These are phyloP conservation scores for Kondoa subrosea DNA, from an alignment of 768 basidiomycete species.

Conservation along the genomic window DNA sequence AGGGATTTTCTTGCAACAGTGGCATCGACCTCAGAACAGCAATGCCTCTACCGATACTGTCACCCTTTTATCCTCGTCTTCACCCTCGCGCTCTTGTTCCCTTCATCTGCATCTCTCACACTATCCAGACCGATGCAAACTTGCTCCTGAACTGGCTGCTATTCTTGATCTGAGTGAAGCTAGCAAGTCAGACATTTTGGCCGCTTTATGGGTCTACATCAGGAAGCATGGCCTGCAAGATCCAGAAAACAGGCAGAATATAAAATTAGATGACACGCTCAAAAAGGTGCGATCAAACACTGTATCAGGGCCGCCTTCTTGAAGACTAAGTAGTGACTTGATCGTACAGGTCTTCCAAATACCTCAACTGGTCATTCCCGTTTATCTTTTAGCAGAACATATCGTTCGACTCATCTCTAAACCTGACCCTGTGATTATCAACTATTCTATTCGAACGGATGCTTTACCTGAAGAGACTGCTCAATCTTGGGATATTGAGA, in stretches of 20 bases:
- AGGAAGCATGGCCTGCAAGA: constrained; percentile 1
- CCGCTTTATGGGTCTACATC: constrained; percentile 5
- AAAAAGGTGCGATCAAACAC: neutral
- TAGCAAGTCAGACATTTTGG: neutral
- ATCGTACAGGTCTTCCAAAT: neutral
- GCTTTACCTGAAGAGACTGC: neutral
- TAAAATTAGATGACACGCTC: neutral
- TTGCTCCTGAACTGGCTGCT: neutral
- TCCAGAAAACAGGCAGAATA: neutral
- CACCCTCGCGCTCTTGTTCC: neutral
- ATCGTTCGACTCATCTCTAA: neutral
- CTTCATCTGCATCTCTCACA: neutral
- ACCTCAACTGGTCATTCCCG: neutral
- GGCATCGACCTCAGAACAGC: neutral
- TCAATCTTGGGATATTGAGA: neutral
- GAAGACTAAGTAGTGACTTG: neutral
- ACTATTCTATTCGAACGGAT: neutral
- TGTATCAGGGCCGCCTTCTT: neutral
- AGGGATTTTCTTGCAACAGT: too few relatives aligned
- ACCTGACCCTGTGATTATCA: neutral
- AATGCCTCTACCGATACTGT: neutral
- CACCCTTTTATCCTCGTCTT: neutral
- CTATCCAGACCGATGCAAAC: constrained; percentile 5
- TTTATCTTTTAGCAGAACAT: neutral
- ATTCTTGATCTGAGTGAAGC: neutral